phyloP scores from a whole-genome alignment of 768 basidiomycete species.

The Harrya chromipes region DNA sequence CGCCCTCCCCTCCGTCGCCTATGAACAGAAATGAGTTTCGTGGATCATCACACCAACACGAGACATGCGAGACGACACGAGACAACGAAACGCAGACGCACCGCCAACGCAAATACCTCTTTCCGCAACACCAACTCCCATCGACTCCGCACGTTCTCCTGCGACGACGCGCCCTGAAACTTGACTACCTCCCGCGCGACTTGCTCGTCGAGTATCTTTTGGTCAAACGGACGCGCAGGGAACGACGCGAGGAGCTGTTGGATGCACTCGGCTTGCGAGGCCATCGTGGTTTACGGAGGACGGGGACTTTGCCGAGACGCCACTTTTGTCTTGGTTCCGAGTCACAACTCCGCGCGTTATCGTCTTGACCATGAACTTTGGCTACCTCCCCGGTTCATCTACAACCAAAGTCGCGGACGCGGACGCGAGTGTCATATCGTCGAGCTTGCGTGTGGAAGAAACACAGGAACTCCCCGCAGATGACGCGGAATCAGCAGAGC shows the following conservation, averaged over 20 bases:
- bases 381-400: conserved; percentile 17
- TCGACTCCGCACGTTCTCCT: conserved; percentile 62
- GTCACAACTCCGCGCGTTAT: conserved; percentile 23
- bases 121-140: conserved; percentile 75
- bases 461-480: conserved; percentile 25
- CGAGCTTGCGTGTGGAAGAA: conserved; percentile 31
- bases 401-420: conserved; percentile 14
- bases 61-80: not conserved
- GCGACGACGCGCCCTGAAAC: conserved; percentile 39
- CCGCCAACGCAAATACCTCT: conserved; percentile 70
- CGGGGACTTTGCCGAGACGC: conserved; percentile 25
- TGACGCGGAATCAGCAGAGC: conserved; percentile 46
- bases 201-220: conserved; percentile 45
- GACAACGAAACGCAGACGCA: conserved; percentile 46
- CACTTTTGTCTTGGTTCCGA: not conserved
- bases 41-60: no score
- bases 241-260: conserved; percentile 50
- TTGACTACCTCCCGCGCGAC: conserved; percentile 46
- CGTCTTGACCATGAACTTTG: conserved; percentile 24
- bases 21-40: not conserved
- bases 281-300: conserved; percentile 34
- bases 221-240: conserved; percentile 48
- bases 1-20: conserved; percentile 70
- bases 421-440: conserved; percentile 37
- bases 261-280: conserved; percentile 50